Evolutionary conservation across 78 protist species (phyloP).

Genomic region (Creolimax fragrantissima): DNA sequence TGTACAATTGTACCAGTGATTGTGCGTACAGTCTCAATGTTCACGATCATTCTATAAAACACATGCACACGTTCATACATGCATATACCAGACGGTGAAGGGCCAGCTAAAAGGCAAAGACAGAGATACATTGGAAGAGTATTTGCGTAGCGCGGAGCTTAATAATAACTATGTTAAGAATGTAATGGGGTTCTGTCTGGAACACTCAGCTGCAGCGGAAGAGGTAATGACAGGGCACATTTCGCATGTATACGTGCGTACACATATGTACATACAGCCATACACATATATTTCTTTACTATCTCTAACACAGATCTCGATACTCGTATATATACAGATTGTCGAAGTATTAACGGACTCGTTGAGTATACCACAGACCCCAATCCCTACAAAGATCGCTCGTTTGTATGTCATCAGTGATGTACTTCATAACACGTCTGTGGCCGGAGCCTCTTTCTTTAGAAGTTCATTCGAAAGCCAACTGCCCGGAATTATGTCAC

Average conservation of each 20-base stretch:
- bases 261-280: background rate
- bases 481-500: background rate
- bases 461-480: background rate
- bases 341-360: background rate
- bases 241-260: background rate
- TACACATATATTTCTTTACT: background rate
- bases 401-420: background rate
- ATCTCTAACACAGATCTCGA: background rate
- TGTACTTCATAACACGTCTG: background rate
- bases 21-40: background rate
- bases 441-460: background rate
- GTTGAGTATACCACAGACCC: background rate
- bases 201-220: conserved; percentile 17
- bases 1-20: background rate
- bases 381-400: background rate
- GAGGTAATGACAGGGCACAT: background rate
- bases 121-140: background rate
- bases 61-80: background rate
- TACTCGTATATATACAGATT: background rate
- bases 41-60: no score
- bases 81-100: background rate
- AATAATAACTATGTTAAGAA: background rate
- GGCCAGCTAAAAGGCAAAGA: background rate
- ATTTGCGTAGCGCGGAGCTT: background rate
- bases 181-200: conserved; percentile 26